Conservation (phyloP, 805 yeast genomes). For the Yamadazyma takamatsuzukensis region DNA sequence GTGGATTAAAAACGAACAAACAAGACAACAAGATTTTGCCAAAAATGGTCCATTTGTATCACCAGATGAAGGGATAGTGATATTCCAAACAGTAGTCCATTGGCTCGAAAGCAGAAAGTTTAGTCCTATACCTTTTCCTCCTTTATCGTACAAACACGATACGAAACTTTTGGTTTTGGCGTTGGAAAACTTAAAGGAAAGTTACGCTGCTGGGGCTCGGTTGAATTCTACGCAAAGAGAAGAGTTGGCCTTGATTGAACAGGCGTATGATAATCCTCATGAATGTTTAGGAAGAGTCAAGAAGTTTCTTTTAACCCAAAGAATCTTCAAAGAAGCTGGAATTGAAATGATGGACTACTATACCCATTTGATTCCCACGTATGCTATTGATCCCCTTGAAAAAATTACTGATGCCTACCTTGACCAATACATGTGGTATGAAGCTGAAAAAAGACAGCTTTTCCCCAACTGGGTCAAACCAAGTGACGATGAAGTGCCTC, state of each 20-base stretch:
- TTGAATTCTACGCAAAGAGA: constrained; percentile 86
- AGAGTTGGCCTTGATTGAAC: constrained; percentile 89
- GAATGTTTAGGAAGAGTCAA: constrained; percentile 85
- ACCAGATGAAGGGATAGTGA: constrained; percentile 83
- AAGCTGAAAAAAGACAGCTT: constrained; percentile 78
- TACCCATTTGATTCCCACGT: constrained; percentile 79
- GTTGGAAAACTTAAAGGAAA: constrained; percentile 79
- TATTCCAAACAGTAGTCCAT: constrained; percentile 82
- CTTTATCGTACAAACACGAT: constrained; percentile 86
- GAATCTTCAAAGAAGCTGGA: constrained; percentile 87
- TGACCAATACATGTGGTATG: constrained; percentile 96
- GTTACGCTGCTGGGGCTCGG: constrained; percentile 62
- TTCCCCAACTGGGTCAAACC: constrained; percentile 98
- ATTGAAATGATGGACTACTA: constrained; percentile 90
- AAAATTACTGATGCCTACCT: constrained; percentile 94
- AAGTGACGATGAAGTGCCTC: constrained; percentile 90
- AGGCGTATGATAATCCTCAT: constrained; percentile 95
- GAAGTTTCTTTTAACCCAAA: constrained; percentile 74
- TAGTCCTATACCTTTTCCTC: constrained; percentile 91
- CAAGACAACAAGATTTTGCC: constrained; percentile 73
- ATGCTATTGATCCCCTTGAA: constrained; percentile 85
- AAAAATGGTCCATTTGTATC: constrained; percentile 84
- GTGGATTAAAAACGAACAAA: constrained; percentile 92
- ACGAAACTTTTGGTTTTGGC: constrained; percentile 88
- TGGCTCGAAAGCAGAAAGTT: constrained; percentile 87